phyloP scores from a whole-genome alignment of 176 grass and related monocot species.

The Aegilops sharonensis region DNA sequence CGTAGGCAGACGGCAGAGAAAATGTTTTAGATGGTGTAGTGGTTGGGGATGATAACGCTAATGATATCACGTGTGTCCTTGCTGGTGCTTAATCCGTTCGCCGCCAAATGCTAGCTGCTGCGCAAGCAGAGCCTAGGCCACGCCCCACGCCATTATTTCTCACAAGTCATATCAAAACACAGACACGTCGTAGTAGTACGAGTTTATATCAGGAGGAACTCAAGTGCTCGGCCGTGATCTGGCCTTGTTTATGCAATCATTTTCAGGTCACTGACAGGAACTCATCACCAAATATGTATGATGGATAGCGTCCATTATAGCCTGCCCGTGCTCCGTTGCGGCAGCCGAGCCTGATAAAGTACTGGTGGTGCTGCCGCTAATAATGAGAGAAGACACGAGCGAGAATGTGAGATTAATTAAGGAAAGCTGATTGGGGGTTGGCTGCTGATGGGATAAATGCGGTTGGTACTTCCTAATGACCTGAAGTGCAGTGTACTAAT shows the following conservation, averaged over 20 bases:
- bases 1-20: background rate
- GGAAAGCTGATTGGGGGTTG: background rate
- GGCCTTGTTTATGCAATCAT: background rate
- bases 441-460: background rate
- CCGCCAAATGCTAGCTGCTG: slow-evolving; percentile 28
- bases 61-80: background rate
- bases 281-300: background rate
- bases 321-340: background rate
- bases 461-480: background rate
- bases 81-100: background rate
- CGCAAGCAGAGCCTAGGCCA: background rate
- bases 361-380: background rate
- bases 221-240: background rate
- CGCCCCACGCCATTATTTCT: background rate
- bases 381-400: background rate
- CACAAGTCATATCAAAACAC: background rate
- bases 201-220: background rate
- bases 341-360: background rate
- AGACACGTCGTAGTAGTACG: too few relatives aligned
- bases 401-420: background rate
- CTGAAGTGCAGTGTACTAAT: background rate
- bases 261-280: background rate
- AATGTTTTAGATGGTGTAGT: slow-evolving; percentile 35
- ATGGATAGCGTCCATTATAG: background rate
- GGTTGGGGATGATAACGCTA: slow-evolving; percentile 31